These are phyloP conservation scores for Metarhizium robertsii DNA, from an alignment of 2,329 filamentous ascomycete genomes.

Conservation along the genomic window DNA sequence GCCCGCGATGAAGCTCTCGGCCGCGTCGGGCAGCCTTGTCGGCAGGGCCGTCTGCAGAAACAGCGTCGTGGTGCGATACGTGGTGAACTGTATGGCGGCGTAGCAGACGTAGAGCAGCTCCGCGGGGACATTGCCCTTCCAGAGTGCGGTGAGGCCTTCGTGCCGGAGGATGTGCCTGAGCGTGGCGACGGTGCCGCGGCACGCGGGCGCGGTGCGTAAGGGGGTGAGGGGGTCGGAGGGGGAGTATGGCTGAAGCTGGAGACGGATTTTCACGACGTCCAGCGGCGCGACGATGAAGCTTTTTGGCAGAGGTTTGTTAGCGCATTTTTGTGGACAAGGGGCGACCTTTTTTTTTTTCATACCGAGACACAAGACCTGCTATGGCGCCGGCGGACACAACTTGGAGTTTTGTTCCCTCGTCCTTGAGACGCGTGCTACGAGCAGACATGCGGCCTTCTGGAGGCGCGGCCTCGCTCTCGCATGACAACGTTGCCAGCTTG, in stretches of 20 bases:
- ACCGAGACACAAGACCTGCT: slow-evolving; percentile 85
- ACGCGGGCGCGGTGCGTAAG: slow-evolving; percentile 40
- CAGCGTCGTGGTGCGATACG: slow-evolving; percentile 69
- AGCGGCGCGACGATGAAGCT: slow-evolving; percentile 92
- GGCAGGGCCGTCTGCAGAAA: slow-evolving; percentile 46
- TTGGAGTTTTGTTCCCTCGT: slow-evolving; percentile 51
- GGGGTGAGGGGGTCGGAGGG: slow-evolving; percentile 63
- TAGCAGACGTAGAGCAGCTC: slow-evolving; percentile 93
- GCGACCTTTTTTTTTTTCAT: slow-evolving; percentile 13
- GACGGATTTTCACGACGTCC: slow-evolving; percentile 95
- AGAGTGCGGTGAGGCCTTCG: slow-evolving; percentile 79
- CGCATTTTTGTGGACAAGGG: too few species aligned
- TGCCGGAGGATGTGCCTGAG: slow-evolving; percentile 65
- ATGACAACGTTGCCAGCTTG: slow-evolving; percentile 6
- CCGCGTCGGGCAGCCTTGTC: slow-evolving; percentile 49
- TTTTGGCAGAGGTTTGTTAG: not conserved
- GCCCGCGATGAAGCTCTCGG: slow-evolving; percentile 74
- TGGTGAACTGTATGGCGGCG: slow-evolving; percentile 78
- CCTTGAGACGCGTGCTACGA: slow-evolving; percentile 39
- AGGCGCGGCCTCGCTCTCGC: slow-evolving; percentile 2
- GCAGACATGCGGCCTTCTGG: slow-evolving; percentile 23
- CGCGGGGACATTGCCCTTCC: slow-evolving; percentile 97
- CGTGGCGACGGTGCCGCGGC: slow-evolving; percentile 71
- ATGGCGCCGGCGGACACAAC: slow-evolving; percentile 47
- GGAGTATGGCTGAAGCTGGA: slow-evolving; percentile 86